Percentiles rank a stretch among this genome's conserved stretches.
These are phyloP conservation scores for Aschersonia sp. DNA, from an alignment of 2,329 filamentous ascomycete genomes.

Conservation along the genomic window DNA sequence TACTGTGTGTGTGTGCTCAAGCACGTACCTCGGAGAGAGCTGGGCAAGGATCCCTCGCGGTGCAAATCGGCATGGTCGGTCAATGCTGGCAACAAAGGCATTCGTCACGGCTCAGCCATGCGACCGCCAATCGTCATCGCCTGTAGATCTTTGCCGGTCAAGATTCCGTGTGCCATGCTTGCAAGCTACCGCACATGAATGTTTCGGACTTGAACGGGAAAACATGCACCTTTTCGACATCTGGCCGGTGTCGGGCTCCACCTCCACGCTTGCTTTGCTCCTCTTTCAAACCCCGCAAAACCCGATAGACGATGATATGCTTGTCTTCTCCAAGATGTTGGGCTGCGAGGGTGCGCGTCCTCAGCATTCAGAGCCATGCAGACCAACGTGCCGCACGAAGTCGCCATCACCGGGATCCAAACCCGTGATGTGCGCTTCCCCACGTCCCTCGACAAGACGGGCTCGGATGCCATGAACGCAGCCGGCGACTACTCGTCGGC, in stretches of 20 bases:
- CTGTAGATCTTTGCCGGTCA: too few relatives aligned
- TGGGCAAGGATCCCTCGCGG: too few relatives aligned
- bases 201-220: not conserved
- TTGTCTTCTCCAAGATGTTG: too few relatives aligned
- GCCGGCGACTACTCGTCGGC: slow-evolving; percentile 85
- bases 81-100: too few relatives aligned
- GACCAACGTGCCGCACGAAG: slow-evolving; percentile 19
- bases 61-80: too few relatives aligned
- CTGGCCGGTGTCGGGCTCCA: slow-evolving; percentile 1
- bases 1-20: too few relatives aligned
- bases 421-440: slow-evolving; percentile 67
- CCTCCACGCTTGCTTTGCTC: not conserved
- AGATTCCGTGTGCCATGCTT: too few relatives aligned
- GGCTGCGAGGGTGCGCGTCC: too few relatives aligned
- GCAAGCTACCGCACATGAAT: not conserved
- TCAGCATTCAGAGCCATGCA: too few relatives aligned
- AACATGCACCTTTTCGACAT: not conserved
- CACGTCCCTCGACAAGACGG: slow-evolving; percentile 93
- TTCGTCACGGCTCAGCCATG: not conserved
- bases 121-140: not conserved
- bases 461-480: slow-evolving; percentile 92
- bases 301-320: not conserved
- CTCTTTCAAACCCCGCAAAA: not conserved
- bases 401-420: slow-evolving; percentile 59
- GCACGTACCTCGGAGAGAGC: too few relatives aligned